Evolutionary conservation across 148 eudicot genomes (phyloP).

Genomic region (Amaranthus hypochondriacus): DNA sequence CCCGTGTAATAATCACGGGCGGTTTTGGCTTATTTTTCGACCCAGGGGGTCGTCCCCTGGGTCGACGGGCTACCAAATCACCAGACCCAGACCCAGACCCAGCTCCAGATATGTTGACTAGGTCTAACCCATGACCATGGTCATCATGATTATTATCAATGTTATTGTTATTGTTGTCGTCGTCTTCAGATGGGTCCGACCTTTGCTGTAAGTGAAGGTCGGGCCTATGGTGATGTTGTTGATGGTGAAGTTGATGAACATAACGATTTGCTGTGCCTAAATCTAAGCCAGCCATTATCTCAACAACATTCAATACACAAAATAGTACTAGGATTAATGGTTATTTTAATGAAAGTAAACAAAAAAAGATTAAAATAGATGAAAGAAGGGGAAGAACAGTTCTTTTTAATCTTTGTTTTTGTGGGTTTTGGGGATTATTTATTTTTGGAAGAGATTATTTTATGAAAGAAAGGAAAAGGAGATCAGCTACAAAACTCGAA

Average conservation of each 20-base stretch:
- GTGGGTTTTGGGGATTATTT: slow-evolving; percentile 8
- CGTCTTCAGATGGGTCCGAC: slow-evolving; percentile 24
- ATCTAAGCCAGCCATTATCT: slow-evolving; percentile 60
- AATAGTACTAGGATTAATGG: background rate
- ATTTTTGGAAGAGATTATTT: slow-evolving; percentile 5
- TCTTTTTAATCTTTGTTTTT: slow-evolving; percentile 13
- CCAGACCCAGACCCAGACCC: slow-evolving; percentile 28
- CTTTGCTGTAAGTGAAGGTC: slow-evolving; percentile 37
- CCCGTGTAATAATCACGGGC: slow-evolving; percentile 64
- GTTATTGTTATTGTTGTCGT: slow-evolving; percentile 12
- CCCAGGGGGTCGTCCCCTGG: slow-evolving; percentile 66
- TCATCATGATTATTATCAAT: slow-evolving; percentile 13
- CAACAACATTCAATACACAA: slow-evolving; percentile 32
- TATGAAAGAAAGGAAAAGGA: slow-evolving; percentile 15
- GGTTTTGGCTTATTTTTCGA: slow-evolving; percentile 71
- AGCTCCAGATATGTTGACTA: slow-evolving; percentile 18
- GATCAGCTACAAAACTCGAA: slow-evolving; percentile 12
- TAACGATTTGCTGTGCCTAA: slow-evolving; percentile 57
- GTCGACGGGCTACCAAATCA: slow-evolving; percentile 45
- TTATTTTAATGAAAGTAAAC: slow-evolving; percentile 6
- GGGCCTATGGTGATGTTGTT: slow-evolving; percentile 28
- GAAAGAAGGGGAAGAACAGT: background rate
- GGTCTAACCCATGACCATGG: slow-evolving; percentile 29
- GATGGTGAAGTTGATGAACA: slow-evolving; percentile 42
- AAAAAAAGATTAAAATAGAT: slow-evolving; percentile 10